These are phyloP conservation scores for Papiliotrema flavescens DNA, from an alignment of 1,284 basidiomycete genomes.

Conservation along the genomic window DNA sequence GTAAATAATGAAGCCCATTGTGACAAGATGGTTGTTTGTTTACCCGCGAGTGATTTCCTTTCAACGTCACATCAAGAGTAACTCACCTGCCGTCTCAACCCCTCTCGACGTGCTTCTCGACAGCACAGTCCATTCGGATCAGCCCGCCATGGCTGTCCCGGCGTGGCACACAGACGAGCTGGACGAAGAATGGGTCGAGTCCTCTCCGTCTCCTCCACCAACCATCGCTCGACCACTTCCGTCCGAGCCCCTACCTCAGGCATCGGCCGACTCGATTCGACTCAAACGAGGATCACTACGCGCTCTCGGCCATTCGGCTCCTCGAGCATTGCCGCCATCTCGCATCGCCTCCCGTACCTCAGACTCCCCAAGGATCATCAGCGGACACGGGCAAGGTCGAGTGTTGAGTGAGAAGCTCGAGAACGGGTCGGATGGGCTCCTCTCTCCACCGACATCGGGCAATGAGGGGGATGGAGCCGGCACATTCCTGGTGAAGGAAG, in stretches of 20 bases:
- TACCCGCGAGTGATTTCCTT: not conserved
- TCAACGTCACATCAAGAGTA: not conserved
- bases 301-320: slow-evolving; percentile 32
- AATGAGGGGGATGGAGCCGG: slow-evolving; percentile 48
- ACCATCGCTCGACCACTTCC: slow-evolving; percentile 27
- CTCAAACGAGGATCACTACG: slow-evolving; percentile 41
- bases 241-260: slow-evolving; percentile 32
- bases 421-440: not conserved
- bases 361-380: slow-evolving; percentile 1
- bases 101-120: not conserved
- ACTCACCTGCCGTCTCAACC: not conserved
- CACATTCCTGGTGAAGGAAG: slow-evolving; percentile 76
- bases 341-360: slow-evolving; percentile 2
- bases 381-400: slow-evolving; percentile 6
- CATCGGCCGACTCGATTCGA: slow-evolving; percentile 18
- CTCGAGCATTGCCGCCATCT: slow-evolving; percentile 32
- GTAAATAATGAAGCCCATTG: no score
- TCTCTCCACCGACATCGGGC: slow-evolving; percentile 18
- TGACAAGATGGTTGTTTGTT: no score
- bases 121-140: not conserved
- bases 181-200: slow-evolving; percentile 71
- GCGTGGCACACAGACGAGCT: slow-evolving; percentile 76
- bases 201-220: slow-evolving; percentile 51
- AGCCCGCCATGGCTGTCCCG: slow-evolving; percentile 45
- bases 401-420: slow-evolving; percentile 3